A percentile compares a stretch with the other conserved stretches of the same genome.
These are phyloP conservation scores for Scheffersomyces cryptocercus DNA, from an alignment of 1,139 yeast species.

Conservation along the genomic window DNA sequence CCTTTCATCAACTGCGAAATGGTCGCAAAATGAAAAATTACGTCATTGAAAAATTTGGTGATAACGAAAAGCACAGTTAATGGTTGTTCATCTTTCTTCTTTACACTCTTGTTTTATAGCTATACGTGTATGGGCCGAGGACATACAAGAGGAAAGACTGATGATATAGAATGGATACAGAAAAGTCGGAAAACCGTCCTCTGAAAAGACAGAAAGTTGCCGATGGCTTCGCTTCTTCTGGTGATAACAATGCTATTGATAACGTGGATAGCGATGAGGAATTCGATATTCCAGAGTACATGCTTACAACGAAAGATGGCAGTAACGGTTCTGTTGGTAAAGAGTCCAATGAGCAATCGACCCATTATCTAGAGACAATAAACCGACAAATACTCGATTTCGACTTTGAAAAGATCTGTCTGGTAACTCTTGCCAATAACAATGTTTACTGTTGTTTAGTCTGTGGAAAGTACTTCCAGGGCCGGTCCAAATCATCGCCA, in stretches of 20 bases:
- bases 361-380: conserved; percentile 52
- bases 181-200: not conserved
- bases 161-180: no score
- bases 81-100: no score
- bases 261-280: not conserved
- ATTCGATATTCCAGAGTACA: conserved; percentile 3
- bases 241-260: not conserved
- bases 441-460: conserved; percentile 72
- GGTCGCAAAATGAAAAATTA: no score
- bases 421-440: conserved; percentile 57
- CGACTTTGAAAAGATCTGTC: conserved; percentile 69
- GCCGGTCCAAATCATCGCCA: conserved; percentile 61
- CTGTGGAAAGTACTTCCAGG: conserved; percentile 76
- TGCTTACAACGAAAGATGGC: not conserved
- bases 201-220: conserved; percentile 2
- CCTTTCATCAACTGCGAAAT: no score
- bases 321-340: not conserved
- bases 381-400: conserved; percentile 61
- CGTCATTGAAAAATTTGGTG: no score
- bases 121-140: no score
- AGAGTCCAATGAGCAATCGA: not conserved
- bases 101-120: no score
- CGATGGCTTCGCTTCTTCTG: not conserved
- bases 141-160: no score
- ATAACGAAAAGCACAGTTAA: no score